Base-by-base conservation (phyloP, 306 rosid species). In the Quercus glauca region DNA sequence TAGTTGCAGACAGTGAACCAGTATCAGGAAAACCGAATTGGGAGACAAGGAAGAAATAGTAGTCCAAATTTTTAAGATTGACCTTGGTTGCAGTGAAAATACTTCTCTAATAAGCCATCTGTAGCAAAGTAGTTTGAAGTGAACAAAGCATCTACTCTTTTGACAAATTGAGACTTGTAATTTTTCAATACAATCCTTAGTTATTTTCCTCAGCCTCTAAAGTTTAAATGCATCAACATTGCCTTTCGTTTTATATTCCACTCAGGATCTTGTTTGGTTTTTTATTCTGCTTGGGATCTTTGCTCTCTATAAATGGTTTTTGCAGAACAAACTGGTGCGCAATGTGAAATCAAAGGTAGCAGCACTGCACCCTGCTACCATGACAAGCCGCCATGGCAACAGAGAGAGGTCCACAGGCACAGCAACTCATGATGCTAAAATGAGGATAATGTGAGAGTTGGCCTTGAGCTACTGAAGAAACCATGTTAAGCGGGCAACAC, bases 381-480 rank as follows among this genome's bases (percentile, higher is more conserved):
- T 11, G 21, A n/a, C 5, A 52, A 4, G 41, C 23, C 8, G 67
- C 56, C 20, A 56, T 67, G 3, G 35, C 28, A 57, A 49, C 12
- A 5, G 33, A 26, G 52, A 31, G 26, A 43, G 29, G 45, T 41
- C 45, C 45, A 49, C 49, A 51, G 41, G 53, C 53, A 64, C 55
- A 41, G 53, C 67, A 12, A 45, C 55, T 41, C 52, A 69, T n/a
- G 73, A 56, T 73, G 59, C 65, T 71, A 70, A 37, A 37, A 81
- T 28, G 28, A 76, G 41, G 37, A 60, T 33, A 49, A 65, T 33
- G 6, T 6, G 49, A 31, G 49, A 31, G 9, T 65, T 33, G 14
- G 51, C 51, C 25, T 19, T 33, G 4, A 35, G 51, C 15, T 67
- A 6, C 25, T 6, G 73, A 15, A 15, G 70, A 56, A 25, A 1